phyloP scores from a whole-genome alignment of 192 early-diverging fungal genomes.

The Geranomyces michiganensis region DNA sequence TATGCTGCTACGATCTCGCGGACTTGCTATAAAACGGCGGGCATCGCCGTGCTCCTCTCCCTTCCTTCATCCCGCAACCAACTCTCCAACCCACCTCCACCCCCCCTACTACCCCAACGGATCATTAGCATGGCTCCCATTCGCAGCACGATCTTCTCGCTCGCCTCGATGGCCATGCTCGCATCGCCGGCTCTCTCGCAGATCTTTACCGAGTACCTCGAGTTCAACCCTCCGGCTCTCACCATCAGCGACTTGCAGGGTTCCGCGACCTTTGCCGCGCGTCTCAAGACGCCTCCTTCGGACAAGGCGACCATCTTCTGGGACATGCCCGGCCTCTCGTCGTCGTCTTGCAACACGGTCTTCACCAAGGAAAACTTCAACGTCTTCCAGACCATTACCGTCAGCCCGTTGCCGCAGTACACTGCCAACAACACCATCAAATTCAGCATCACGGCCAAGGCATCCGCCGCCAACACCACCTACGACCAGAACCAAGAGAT shows the following conservation, averaged over 20 bases:
- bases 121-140: constrained; percentile 19
- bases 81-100: too few species aligned
- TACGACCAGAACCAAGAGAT: constrained; percentile 8
- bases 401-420: constrained; percentile 26
- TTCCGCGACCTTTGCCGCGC: constrained; percentile 9
- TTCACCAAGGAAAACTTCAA: constrained; percentile 17
- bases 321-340: constrained; percentile 24
- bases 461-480: constrained; percentile 8
- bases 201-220: constrained; percentile 18
- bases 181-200: not conserved
- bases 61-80: too few species aligned
- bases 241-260: constrained; percentile 17
- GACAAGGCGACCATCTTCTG: constrained; percentile 30
- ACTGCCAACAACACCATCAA: constrained; percentile 12
- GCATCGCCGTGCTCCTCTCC: too few species aligned
- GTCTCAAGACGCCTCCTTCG: constrained; percentile 17
- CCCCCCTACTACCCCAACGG: not conserved
- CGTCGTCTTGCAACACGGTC: constrained; percentile 16
- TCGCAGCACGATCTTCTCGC: not conserved
- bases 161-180: not conserved
- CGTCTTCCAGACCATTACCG: constrained; percentile 2
- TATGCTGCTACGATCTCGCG: too few species aligned
- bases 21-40: too few species aligned
- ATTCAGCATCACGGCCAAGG: not conserved
- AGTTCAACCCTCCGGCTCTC: constrained; percentile 29